Base-by-base conservation (phyloP, 106 monocot genomes). In the Dactylorhiza incarnata region DNA sequence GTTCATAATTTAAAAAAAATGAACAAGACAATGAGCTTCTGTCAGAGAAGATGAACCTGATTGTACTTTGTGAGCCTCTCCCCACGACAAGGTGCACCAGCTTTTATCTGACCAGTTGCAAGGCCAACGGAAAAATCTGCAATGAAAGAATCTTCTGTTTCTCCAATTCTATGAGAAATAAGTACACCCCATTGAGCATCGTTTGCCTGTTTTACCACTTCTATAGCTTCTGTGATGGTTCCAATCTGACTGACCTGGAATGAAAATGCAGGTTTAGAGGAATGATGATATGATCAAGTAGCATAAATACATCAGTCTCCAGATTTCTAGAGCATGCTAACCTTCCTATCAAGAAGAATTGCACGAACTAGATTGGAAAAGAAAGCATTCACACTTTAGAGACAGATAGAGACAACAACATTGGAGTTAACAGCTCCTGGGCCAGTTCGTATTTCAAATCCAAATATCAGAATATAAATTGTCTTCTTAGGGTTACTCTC, bases 131-230 rank as follows among this genome's bases (percentile, higher is more conserved):
- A 91, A 69, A 97, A 78, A 78, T 97, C 94, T 73, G 94, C 90
- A 84, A 94, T 89, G 71, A 97, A 97, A 14, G 91, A 75, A 82
- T 97, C 94, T 75, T 97, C 89, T 44, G 97, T 97, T 68, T 97
- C 97, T 29, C 91, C 97, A 70, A 72, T 83, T 78, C 91, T 84
- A 73, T 94, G 91, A 61, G 94, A 97, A 48, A 84, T 71, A 59
- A 94, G 73, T 22, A 97, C 87, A 22, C 91, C 97, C 97, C 97
- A 97, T 2, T 83, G 81, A 65, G 89, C 91, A 87, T 94, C 94
- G 69, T 90, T 97, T 47, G 93, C 97, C 73, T 89, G 89, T 72
- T 91, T 97, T 56, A 90, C 94, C 65, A 89, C 85, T 88, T 97
- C 97, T 78, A 94, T 94, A 65, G 87, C 94, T 75, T 97, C 97